These are phyloP conservation scores for Pseudogymnoascus sp. DNA, from an alignment of 2,329 filamentous ascomycete species.

Conservation along the genomic window DNA sequence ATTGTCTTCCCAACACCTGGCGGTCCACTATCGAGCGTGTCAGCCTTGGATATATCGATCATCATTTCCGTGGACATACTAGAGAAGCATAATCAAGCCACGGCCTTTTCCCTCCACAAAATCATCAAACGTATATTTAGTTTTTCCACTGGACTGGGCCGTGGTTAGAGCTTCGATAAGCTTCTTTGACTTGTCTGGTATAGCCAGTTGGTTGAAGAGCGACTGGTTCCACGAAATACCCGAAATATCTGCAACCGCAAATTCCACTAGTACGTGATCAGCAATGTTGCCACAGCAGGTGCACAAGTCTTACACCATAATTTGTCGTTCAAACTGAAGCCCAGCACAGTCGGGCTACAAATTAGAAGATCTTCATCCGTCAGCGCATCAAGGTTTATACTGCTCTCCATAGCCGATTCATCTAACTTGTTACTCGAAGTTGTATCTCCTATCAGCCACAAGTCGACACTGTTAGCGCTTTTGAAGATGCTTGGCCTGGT, in stretches of 20 bases:
- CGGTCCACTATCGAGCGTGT: not conserved
- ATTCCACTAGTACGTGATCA: not conserved
- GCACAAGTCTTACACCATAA: not conserved
- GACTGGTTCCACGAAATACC: not conserved
- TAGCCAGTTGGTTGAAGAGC: not conserved
- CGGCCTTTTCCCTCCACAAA: constrained; percentile 10
- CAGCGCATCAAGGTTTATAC: not conserved
- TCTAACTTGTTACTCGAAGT: not conserved
- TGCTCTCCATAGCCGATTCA: not conserved
- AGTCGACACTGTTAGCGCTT: not conserved
- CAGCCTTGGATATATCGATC: not conserved
- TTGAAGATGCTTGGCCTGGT: constrained; percentile 15
- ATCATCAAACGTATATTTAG: constrained; percentile 7
- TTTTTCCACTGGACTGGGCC: not conserved
- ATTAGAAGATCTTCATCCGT: constrained; percentile 6
- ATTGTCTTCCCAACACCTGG: constrained; percentile 12
- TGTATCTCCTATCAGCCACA: not conserved
- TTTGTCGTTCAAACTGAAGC: not conserved
- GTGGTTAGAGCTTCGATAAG: constrained; percentile 3
- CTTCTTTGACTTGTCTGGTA: constrained; percentile 10
- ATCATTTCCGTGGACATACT: not conserved
- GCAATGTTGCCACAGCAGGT: not conserved
- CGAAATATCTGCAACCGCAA: constrained; percentile 8
- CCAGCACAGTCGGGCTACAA: constrained; percentile 9
- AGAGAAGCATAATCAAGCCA: constrained; percentile 8